Evolutionary conservation across 1,284 basidiomycete species (phyloP).

Genomic region (Ustilago hordei): DNA sequence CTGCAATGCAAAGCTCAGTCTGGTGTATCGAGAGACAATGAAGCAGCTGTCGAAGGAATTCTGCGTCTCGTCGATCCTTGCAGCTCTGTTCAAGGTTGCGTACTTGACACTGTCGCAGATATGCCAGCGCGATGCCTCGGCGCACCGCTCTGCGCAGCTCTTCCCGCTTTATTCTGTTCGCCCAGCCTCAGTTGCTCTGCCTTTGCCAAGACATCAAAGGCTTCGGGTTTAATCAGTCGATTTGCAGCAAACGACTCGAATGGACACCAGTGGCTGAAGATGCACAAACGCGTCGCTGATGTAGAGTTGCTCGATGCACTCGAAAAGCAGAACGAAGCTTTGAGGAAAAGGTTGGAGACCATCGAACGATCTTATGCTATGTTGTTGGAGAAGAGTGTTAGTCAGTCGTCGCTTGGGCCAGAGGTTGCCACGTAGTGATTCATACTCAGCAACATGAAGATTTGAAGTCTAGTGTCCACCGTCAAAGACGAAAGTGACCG

Average conservation of each 20-base stretch:
- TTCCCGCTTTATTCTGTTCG: conserved; percentile 1
- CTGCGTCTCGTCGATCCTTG: conserved; percentile 20
- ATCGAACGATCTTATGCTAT: background rate
- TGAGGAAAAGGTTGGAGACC: conserved; percentile 4
- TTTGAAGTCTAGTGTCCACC: background rate
- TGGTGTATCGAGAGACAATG: background rate
- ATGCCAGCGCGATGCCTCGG: conserved; percentile 1
- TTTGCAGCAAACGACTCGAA: background rate
- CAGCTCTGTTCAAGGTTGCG: conserved; percentile 13
- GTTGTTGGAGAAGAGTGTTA: background rate
- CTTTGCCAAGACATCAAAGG: background rate
- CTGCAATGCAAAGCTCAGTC: background rate
- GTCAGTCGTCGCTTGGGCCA: background rate
- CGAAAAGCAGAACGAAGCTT: conserved; percentile 10
- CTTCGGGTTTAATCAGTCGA: background rate
- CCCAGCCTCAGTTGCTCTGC: background rate
- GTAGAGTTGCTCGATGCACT: conserved; percentile 11
- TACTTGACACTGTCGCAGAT: background rate
- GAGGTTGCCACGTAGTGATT: background rate
- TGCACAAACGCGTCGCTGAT: conserved; percentile 17
- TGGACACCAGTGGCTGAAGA: conserved; percentile 8
- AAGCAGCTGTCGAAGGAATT: background rate
- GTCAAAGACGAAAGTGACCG: no score
- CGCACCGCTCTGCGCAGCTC: conserved; percentile 11
- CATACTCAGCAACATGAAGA: no score